Conservation (phyloP, 108 stramenopile species). For the Stephanodiscus triporus region DNA sequence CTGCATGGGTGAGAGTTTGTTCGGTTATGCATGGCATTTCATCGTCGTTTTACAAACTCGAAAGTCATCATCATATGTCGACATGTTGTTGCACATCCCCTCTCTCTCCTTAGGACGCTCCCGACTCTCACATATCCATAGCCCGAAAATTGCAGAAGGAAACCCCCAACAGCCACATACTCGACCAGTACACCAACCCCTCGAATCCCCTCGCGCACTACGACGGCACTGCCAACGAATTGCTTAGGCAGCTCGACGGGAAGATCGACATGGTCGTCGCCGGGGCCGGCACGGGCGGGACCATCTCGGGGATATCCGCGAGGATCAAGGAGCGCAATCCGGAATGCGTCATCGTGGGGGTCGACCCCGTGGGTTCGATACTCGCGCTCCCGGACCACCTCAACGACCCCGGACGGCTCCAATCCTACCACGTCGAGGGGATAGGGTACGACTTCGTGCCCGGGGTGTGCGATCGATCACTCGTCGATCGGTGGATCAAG, state of each 20-base stretch:
- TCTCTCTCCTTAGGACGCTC: constrained; percentile 55
- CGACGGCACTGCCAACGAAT: constrained; percentile 92
- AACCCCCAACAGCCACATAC: constrained; percentile 89
- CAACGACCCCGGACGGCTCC: constrained; percentile 79
- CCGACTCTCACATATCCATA: constrained; percentile 91
- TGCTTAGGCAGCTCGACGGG: constrained; percentile 75
- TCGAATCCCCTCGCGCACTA: constrained; percentile 93
- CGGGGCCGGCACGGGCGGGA: constrained; percentile 90
- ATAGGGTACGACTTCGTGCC: constrained; percentile 97
- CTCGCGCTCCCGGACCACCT: constrained; percentile 82
- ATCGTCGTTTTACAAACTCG: background rate
- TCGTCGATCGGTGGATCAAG: constrained; percentile 89
- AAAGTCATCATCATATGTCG: too few relatives aligned
- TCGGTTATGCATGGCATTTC: background rate
- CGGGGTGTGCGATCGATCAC: constrained; percentile 77
- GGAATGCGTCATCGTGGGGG: constrained; percentile 75
- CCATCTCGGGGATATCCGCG: constrained; percentile 82
- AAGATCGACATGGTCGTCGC: constrained; percentile 84
- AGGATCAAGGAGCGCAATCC: constrained; percentile 83
- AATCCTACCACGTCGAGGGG: constrained; percentile 89
- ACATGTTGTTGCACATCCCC: too few relatives aligned
- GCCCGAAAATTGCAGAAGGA: constrained; percentile 83
- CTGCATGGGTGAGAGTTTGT: constrained; percentile 46
- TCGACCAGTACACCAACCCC: constrained; percentile 90
- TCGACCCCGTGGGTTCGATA: constrained; percentile 85